Evolutionary conservation across 768 basidiomycete species (phyloP).

Genomic region (Termitomyces sp.): DNA sequence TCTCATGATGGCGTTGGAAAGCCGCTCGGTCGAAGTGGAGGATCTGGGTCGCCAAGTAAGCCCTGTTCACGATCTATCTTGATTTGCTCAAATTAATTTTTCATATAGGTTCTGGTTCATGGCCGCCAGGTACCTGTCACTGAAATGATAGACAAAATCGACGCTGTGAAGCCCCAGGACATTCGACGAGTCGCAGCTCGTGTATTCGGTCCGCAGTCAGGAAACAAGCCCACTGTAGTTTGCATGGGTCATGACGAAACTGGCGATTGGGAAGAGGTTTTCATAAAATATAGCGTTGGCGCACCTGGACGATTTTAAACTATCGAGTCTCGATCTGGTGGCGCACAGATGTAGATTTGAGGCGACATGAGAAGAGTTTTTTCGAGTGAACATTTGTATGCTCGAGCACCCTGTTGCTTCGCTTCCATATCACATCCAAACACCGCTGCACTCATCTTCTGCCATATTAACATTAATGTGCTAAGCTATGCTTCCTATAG

Average conservation of each 20-base stretch:
- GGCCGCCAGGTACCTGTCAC: conserved; percentile 80
- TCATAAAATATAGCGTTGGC: conserved; percentile 69
- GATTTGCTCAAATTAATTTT: conserved; percentile 1
- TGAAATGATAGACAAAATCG: conserved; percentile 90
- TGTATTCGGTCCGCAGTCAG: conserved; percentile 65
- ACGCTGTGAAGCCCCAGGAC: conserved; percentile 67
- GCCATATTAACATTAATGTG: background rate
- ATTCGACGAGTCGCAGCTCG: conserved; percentile 75
- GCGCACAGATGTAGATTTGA: background rate
- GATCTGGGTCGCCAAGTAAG: conserved; percentile 86
- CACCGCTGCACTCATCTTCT: background rate
- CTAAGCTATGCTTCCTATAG: conserved; percentile 4
- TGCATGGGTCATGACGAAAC: conserved; percentile 82
- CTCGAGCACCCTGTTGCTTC: background rate
- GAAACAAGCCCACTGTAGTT: conserved; percentile 74
- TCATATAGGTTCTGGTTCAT: conserved; percentile 73
- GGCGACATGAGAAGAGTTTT: too few species aligned
- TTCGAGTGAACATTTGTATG: background rate
- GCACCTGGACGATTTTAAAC: background rate
- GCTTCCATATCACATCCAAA: background rate
- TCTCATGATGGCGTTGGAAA: conserved; percentile 94
- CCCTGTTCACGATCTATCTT: background rate
- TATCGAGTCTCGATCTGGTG: background rate
- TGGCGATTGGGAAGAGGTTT: conserved; percentile 59
- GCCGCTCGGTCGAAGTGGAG: conserved; percentile 79